phyloP scores from a whole-genome alignment of 2,329 filamentous ascomycete genomes.

The Calonectria crousiana region DNA sequence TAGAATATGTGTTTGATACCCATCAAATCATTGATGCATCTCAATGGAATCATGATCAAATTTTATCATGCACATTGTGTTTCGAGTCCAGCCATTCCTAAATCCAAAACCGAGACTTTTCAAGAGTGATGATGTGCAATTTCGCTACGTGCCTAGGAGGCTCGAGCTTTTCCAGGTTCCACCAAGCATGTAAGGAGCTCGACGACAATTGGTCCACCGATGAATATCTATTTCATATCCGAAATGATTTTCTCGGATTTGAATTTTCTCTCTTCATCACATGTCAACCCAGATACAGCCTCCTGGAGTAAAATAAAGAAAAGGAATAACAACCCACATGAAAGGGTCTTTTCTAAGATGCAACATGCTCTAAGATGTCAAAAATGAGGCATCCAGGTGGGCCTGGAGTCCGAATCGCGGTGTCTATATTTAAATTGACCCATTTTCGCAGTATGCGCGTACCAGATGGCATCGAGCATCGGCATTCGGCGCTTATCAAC shows the following conservation, averaged over 20 bases:
- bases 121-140: neutral
- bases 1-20: neutral
- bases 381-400: neutral
- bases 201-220: neutral
- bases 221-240: neutral
- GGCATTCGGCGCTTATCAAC: neutral
- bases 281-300: neutral
- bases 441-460: neutral
- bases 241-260: neutral
- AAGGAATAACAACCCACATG: neutral
- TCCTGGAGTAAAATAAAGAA: neutral
- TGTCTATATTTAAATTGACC: neutral
- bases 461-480: neutral
- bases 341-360: neutral
- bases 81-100: neutral
- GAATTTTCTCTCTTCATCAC: neutral
- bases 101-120: neutral
- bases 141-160: neutral
- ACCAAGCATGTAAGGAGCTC: neutral
- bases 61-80: neutral
- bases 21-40: neutral
- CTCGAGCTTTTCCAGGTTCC: neutral
- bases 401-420: neutral
- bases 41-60: neutral
- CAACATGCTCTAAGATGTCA: neutral